Base-by-base conservation (phyloP, 2,329 filamentous ascomycete species). In the Pezicula neosporulosa region DNA sequence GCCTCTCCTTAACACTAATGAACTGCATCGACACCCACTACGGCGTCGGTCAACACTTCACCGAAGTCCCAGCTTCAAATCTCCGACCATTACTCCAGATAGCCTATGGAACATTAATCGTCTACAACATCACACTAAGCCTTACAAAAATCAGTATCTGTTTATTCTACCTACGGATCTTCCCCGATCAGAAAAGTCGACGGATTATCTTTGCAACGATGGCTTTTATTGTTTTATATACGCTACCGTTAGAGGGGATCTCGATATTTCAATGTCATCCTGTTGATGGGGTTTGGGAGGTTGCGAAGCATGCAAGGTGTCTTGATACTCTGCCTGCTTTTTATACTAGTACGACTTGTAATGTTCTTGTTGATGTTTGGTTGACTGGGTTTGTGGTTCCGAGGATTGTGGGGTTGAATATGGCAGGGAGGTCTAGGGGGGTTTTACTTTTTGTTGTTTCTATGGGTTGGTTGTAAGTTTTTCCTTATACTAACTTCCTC, bases 221-320 rank as follows among this genome's bases (percentile, higher is more conserved):
- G 6, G 39, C 15, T 6, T 43, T 43, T 16, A 43, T 43, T 27
- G 5, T 48, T 27, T 15, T 21, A 27, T 48, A 48, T 19, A 15
- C 37, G 4, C 27, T 48, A 10, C 21, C 45, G 6, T 16, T 48
- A 18, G 45, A 48, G 21, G 10, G 16, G 12, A 41, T 48, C 10
- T 19, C 45, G 3, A 27, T 48, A 12, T 48, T 43, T 13, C 74
- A 80, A 52, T 82, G 78, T 60, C 63, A 57, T 2, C 80, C 80
- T 0, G 64, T 82, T 19, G 64, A 63, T 13, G 74, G 71, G 50
- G 77, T 74, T 60, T 84, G 81, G 81, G 67, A 63, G 0, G 19
- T 13, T 6, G 15, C n/a, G 6, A 19, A 19, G 7, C n/a, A 13
- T 19, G 19, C 16, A 4, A 18, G 7, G 39, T 43, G 39, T 24